A percentile compares a stretch with the other conserved stretches of the same genome.
Conservation (phyloP, 2,329 filamentous ascomycete genomes). For the Alternaria solani region DNA sequence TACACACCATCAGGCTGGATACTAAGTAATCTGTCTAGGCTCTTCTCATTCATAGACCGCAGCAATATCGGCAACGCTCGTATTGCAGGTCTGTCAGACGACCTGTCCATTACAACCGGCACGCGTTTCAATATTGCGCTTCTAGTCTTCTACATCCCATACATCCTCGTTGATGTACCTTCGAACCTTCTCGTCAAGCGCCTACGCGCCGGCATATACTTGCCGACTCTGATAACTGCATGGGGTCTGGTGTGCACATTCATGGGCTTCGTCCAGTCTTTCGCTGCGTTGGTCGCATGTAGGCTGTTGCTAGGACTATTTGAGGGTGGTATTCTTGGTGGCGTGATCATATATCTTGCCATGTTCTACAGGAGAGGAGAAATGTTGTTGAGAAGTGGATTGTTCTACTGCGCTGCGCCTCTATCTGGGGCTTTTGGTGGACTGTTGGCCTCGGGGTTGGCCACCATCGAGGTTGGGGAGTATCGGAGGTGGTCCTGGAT, state of each 20-base stretch:
- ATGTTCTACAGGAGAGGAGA: conserved; percentile 55
- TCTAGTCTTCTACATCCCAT: conserved; percentile 56
- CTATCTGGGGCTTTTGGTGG: conserved; percentile 54
- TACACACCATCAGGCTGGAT: not conserved
- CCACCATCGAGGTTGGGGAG: conserved; percentile 47
- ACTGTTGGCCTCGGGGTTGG: conserved; percentile 54
- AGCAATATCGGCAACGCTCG: conserved; percentile 55
- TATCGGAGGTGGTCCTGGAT: conserved; percentile 51
- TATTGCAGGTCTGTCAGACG: conserved; percentile 52
- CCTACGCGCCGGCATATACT: conserved; percentile 52
- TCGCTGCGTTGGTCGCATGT: conserved; percentile 51
- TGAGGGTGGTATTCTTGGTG: conserved; percentile 53
- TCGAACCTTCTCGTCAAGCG: conserved; percentile 53
- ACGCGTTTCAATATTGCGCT: conserved; percentile 54
- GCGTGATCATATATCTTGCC: conserved; percentile 53
- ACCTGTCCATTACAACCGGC: conserved; percentile 51
- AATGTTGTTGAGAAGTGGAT: conserved; percentile 52
- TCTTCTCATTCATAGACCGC: conserved; percentile 59
- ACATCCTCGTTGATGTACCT: conserved; percentile 54
- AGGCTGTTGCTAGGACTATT: conserved; percentile 53
- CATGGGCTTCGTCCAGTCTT: conserved; percentile 54
- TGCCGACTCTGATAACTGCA: conserved; percentile 50
- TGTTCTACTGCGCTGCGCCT: conserved; percentile 51
- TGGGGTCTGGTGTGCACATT: conserved; percentile 53
- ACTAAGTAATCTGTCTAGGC: conserved; percentile 13